Base-by-base conservation (phyloP, 1,139 yeast genomes). In the Yamadazyma dushanensis region DNA sequence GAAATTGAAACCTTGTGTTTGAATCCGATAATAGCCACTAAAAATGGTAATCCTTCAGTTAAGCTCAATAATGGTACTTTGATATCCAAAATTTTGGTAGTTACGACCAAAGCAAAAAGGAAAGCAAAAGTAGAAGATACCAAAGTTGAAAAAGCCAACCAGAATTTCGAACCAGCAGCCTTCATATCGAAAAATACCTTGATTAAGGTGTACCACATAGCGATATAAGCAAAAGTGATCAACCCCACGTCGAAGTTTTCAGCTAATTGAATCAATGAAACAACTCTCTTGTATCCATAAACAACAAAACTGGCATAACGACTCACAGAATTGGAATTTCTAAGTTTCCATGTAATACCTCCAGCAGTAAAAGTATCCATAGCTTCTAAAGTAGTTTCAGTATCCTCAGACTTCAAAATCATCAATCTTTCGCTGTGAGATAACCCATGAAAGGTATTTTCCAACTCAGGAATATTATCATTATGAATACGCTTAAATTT, bases 21-120 rank as follows among this genome's bases (percentile, higher is more conserved):
- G 63, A 92, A 92, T 1, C 98, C 98, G 53, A 92, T 80, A 8
- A 90, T 83, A 17, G 96, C 92, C 15, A 90, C 96, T 51, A 92
- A 73, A 61, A 92, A 92, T 17, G 98, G 98, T 34, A 92, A 67
- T 9, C 97, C 97, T 66, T 92, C 97, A 36, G 92, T 78, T 49
- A 92, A 70, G 43, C 89, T 80, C 41, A 86, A 66, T 39, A 88
- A 70, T 5, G 96, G 80, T 24, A 92, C 84, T 35, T 71, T 73
- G 30, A 73, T 57, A 26, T 70, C 63, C 37, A 69, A 54, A n/a
- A 81, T 54, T 36, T 73, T 59, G 21, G 88, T 78, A 20, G 89
- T 73, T 45, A 82, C 77, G n/a, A 70, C 70, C 48, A 88, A 71
- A 2, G 97, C 97, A 51, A 87, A 78, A 46, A 90, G 69, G 54